Percentiles rank a stretch among this genome's conserved stretches.
These are phyloP conservation scores for Scedosporium apiospermum DNA, from an alignment of 2,329 filamentous ascomycete genomes.

Conservation along the genomic window DNA sequence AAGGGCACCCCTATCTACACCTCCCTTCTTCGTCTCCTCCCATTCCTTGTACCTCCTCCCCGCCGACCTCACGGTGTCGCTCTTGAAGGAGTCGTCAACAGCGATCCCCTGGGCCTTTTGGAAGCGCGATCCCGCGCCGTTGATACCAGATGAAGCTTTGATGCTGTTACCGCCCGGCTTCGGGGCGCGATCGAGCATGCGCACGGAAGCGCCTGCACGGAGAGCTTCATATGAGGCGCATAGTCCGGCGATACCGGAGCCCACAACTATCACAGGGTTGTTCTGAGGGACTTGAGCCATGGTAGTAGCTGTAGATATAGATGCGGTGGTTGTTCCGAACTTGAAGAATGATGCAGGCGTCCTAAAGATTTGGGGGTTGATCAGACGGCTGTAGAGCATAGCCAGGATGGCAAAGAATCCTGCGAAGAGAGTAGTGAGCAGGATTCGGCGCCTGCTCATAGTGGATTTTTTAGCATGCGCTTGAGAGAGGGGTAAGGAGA, in stretches of 20 bases:
- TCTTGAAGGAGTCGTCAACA: slow-evolving; percentile 33
- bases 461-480: background rate
- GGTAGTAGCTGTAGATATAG: background rate
- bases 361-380: background rate
- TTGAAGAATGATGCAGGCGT: background rate
- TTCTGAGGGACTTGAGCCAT: background rate
- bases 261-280: slow-evolving; percentile 46
- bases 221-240: slow-evolving; percentile 49
- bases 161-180: slow-evolving; percentile 57
- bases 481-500: no score
- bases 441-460: slow-evolving; percentile 5
- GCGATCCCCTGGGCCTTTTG: slow-evolving; percentile 31
- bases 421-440: slow-evolving; percentile 4
- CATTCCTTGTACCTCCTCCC: slow-evolving; percentile 28
- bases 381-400: slow-evolving; percentile 3
- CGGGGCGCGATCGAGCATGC: slow-evolving; percentile 47
- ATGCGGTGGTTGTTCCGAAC: background rate
- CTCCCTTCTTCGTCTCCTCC: slow-evolving; percentile 12
- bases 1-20: slow-evolving; percentile 29
- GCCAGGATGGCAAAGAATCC: slow-evolving; percentile 3
- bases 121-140: slow-evolving; percentile 49
- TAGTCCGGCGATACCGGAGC: slow-evolving; percentile 55
- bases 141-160: slow-evolving; percentile 59
- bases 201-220: slow-evolving; percentile 38
- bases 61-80: slow-evolving; percentile 48